A percentile compares a stretch with the other conserved stretches of the same genome.
These are phyloP conservation scores for Artomyces pyxidatus DNA, from an alignment of 768 basidiomycete genomes.

Conservation along the genomic window DNA sequence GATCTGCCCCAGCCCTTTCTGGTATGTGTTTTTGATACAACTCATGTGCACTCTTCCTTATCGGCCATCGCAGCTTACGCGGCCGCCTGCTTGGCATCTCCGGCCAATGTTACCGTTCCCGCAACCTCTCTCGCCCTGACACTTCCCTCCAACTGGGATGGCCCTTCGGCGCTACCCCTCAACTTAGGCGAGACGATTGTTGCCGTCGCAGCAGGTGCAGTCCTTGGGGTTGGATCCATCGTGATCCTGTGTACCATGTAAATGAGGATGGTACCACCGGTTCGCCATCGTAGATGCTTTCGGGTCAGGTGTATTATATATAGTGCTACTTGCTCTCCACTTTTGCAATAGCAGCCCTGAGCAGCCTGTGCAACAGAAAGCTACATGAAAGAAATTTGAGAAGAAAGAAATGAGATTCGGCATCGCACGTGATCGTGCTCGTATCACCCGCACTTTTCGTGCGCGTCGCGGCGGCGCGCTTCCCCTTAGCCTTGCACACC, in stretches of 20 bases:
- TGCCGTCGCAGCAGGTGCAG: conserved; percentile 31
- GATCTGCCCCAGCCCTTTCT: conserved; percentile 48
- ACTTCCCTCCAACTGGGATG: conserved; percentile 51
- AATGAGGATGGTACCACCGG: too few species aligned
- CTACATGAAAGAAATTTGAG: too few species aligned
- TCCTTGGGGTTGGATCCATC: conserved; percentile 44
- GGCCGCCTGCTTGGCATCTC: conserved; percentile 31
- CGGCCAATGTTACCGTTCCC: conserved; percentile 31
- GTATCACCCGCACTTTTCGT: too few species aligned
- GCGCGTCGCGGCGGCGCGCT: too few species aligned
- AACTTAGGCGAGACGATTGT: conserved; percentile 36
- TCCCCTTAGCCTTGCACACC: too few species aligned
- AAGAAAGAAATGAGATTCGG: too few species aligned
- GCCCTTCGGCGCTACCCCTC: conserved; percentile 44
- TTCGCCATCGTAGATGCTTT: too few species aligned
- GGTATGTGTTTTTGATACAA: conserved; percentile 31
- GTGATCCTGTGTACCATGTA: conserved; percentile 48
- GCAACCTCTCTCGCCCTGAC: conserved; percentile 32
- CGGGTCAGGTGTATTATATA: too few species aligned
- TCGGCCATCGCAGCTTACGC: conserved; percentile 4
- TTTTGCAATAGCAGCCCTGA: too few species aligned
- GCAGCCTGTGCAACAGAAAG: too few species aligned
- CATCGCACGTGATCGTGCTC: too few species aligned
- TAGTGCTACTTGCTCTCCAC: too few species aligned
- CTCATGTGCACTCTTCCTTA: neutral